phyloP scores from a whole-genome alignment of 805 yeast genomes.

The Sugiyamaella boreocaroliniensis region DNA sequence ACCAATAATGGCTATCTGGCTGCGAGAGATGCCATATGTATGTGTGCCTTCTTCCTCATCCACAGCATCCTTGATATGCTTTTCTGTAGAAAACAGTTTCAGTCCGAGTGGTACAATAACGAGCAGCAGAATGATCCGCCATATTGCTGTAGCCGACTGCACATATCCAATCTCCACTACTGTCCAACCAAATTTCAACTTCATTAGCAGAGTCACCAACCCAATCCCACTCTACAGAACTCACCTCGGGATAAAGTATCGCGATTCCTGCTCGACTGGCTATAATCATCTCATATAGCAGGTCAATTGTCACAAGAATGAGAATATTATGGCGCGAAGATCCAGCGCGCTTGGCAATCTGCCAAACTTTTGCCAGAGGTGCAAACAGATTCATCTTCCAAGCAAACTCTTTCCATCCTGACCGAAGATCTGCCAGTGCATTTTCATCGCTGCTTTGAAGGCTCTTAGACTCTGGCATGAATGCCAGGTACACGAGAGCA shows the following conservation, averaged over 20 bases:
- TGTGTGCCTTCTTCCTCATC: conserved; percentile 9
- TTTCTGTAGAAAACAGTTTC: conserved; percentile 12
- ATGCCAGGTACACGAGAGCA: conserved; percentile 3
- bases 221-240: neutral
- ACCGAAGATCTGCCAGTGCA: neutral
- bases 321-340: conserved; percentile 7
- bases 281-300: conserved; percentile 13
- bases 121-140: conserved; percentile 25
- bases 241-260: conserved; percentile 24
- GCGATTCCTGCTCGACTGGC: conserved; percentile 16
- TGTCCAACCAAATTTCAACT: conserved; percentile 27
- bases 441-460: neutral
- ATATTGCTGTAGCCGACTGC: conserved; percentile 23
- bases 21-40: conserved; percentile 14
- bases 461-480: conserved; percentile 11
- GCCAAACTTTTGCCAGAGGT: conserved; percentile 1
- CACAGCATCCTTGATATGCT: conserved; percentile 9
- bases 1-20: conserved; percentile 18
- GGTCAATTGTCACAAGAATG: conserved; percentile 11
- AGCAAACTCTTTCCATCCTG: neutral
- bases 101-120: conserved; percentile 23
- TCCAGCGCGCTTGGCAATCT: conserved; percentile 5
- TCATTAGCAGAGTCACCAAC: neutral
- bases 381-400: neutral
- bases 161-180: conserved; percentile 30